Evolutionary conservation across 441 rosid genomes (phyloP).

Genomic region (Dalechampia spathulata): DNA sequence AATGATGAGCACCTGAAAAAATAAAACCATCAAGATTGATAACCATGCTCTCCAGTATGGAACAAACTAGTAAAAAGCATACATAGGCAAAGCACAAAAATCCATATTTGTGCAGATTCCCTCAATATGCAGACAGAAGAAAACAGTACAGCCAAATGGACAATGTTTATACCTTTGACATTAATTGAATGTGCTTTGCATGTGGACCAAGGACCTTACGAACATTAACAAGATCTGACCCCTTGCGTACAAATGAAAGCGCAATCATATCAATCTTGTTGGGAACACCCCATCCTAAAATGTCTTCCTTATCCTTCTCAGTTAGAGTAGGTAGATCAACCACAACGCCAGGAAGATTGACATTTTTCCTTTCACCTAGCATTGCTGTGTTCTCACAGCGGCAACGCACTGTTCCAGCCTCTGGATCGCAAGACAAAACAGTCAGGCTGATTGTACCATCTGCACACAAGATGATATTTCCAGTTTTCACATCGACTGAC

Average conservation of each 20-base stretch:
- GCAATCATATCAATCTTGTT: slow-evolving; percentile 86
- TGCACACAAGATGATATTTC: slow-evolving; percentile 70
- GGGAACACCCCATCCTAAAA: slow-evolving; percentile 80
- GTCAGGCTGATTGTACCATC: slow-evolving; percentile 75
- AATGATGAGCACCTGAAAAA: not conserved
- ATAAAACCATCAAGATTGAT: not conserved
- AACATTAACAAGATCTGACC: slow-evolving; percentile 78
- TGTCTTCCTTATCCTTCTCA: slow-evolving; percentile 83
- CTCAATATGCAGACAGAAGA: not conserved
- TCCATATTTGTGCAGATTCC: not conserved
- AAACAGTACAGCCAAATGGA: not conserved
- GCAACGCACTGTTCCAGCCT: slow-evolving; percentile 71
- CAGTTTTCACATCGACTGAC: slow-evolving; percentile 66
- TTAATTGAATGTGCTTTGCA: slow-evolving; percentile 63
- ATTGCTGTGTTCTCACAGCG: slow-evolving; percentile 76
- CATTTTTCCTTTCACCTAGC: slow-evolving; percentile 85
- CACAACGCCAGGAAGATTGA: slow-evolving; percentile 82
- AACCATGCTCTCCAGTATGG: not conserved
- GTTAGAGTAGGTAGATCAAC: slow-evolving; percentile 89
- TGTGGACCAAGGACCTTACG: slow-evolving; percentile 80
- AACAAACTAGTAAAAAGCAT: not conserved
- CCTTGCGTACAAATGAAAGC: slow-evolving; percentile 89
- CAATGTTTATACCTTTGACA: slow-evolving; percentile 75
- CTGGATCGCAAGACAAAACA: slow-evolving; percentile 62
- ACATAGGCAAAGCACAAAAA: not conserved